phyloP scores from a whole-genome alignment of 768 basidiomycete genomes.

The Xanthoconium purpureum region DNA sequence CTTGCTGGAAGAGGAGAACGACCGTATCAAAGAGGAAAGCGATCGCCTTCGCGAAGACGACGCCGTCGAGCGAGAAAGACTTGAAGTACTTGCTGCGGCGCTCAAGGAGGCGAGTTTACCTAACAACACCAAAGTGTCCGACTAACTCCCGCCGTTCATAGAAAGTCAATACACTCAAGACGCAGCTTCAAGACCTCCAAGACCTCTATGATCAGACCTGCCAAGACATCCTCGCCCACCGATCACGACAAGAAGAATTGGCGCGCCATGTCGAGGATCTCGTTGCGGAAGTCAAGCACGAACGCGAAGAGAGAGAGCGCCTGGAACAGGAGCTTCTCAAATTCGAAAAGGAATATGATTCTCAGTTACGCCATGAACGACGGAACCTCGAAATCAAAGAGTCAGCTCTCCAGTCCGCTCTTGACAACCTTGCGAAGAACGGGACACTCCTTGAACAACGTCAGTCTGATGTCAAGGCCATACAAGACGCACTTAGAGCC shows the following conservation, averaged over 20 bases:
- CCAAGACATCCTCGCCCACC: constrained; percentile 64
- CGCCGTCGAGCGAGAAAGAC: constrained; percentile 60
- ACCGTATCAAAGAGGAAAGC: constrained; percentile 68
- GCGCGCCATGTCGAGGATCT: constrained; percentile 72
- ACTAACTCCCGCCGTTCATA: constrained; percentile 29
- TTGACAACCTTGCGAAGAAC: constrained; percentile 59
- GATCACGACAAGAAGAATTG: constrained; percentile 73
- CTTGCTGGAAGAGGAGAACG: constrained; percentile 82
- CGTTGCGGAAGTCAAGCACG: constrained; percentile 56
- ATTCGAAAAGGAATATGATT: constrained; percentile 63
- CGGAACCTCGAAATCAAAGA: constrained; percentile 70
- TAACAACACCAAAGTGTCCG: background rate
- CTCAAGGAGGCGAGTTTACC: constrained; percentile 69
- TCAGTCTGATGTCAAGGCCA: constrained; percentile 68
- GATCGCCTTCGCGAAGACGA: constrained; percentile 72
- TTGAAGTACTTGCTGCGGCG: constrained; percentile 63
- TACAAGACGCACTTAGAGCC: constrained; percentile 68
- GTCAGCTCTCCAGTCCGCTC: constrained; percentile 58
- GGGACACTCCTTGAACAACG: constrained; percentile 66
- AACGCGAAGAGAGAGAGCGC: constrained; percentile 54
- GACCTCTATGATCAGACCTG: constrained; percentile 63
- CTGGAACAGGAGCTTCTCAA: constrained; percentile 52
- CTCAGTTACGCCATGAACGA: constrained; percentile 54
- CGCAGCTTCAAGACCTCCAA: constrained; percentile 61
- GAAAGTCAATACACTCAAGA: constrained; percentile 68